A percentile compares a stretch with the other conserved stretches of the same genome.
phyloP scores from a whole-genome alignment of 495 filamentous ascomycete genomes.

The Terfezia claveryi region DNA sequence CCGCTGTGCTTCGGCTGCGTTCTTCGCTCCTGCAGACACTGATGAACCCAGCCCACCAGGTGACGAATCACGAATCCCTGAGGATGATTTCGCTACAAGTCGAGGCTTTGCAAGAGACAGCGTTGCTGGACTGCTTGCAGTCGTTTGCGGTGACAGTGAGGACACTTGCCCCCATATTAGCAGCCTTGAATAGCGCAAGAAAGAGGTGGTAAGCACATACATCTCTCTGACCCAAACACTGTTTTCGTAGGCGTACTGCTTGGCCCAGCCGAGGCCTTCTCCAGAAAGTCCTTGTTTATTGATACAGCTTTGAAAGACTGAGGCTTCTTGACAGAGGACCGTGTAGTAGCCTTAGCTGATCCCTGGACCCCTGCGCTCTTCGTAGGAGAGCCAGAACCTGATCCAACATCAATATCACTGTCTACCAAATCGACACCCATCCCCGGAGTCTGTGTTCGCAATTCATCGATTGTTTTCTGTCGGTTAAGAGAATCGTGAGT shows the following conservation, averaged over 20 bases:
- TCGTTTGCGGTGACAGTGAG: background rate
- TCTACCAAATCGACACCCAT: background rate
- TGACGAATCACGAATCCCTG: slow-evolving; percentile 25
- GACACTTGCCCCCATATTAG: too few species aligned
- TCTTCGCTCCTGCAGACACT: background rate
- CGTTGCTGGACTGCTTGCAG: slow-evolving; percentile 22
- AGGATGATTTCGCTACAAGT: slow-evolving; percentile 32
- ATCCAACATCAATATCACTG: background rate
- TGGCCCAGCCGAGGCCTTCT: slow-evolving; percentile 15
- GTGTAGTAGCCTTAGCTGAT: slow-evolving; percentile 17
- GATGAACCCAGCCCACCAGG: slow-evolving; percentile 9
- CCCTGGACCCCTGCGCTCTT: background rate
- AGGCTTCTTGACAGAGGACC: slow-evolving; percentile 54
- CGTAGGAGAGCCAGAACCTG: background rate
- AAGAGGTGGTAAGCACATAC: too few species aligned
- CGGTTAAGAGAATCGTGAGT: too few species aligned
- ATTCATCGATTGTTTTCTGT: background rate
- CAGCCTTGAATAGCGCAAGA: too few species aligned
- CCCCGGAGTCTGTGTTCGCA: background rate
- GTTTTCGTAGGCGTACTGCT: slow-evolving; percentile 23
- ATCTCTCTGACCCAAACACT: background rate
- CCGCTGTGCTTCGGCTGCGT: slow-evolving; percentile 24
- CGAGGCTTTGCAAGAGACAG: slow-evolving; percentile 25
- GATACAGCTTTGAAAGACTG: slow-evolving; percentile 85
- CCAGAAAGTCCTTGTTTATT: slow-evolving; percentile 72